Evolutionary conservation across 768 basidiomycete species (phyloP).

Genomic region (Daedalea quercina): DNA sequence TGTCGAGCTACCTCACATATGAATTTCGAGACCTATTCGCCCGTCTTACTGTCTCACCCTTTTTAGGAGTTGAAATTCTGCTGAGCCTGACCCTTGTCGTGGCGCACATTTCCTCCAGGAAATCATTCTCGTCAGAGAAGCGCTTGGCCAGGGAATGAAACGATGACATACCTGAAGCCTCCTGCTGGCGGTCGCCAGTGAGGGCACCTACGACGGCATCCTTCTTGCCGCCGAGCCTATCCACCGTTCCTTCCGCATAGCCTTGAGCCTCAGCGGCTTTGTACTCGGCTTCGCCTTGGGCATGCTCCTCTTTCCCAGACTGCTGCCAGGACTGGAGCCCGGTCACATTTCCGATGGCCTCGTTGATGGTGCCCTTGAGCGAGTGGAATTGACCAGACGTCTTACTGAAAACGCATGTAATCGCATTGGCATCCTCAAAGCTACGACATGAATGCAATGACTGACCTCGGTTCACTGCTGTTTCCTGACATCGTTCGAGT

Average conservation of each 20-base stretch:
- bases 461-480: conserved; percentile 19
- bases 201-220: conserved; percentile 49
- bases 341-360: conserved; percentile 34
- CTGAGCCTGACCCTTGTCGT: conserved; percentile 49
- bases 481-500: background rate
- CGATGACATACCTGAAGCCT: conserved; percentile 39
- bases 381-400: conserved; percentile 33
- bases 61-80: conserved; percentile 40
- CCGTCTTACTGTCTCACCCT: too few species aligned
- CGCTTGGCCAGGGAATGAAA: background rate
- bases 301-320: conserved; percentile 43
- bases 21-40: too few species aligned
- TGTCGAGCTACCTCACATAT: too few species aligned
- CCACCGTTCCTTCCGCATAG: conserved; percentile 42
- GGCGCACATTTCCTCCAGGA: conserved; percentile 39
- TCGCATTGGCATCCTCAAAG: background rate
- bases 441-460: background rate
- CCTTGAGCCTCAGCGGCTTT: conserved; percentile 42
- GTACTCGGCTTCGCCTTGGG: conserved; percentile 38
- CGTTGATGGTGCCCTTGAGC: conserved; percentile 28
- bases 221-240: conserved; percentile 42
- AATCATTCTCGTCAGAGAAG: background rate
- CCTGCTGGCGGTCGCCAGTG: conserved; percentile 45
- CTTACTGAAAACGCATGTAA: conserved; percentile 19
- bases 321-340: conserved; percentile 35